Percentiles rank a stretch among this genome's conserved stretches.
Conservation (phyloP, 805 yeast species). For the Dipodascus albidus region DNA sequence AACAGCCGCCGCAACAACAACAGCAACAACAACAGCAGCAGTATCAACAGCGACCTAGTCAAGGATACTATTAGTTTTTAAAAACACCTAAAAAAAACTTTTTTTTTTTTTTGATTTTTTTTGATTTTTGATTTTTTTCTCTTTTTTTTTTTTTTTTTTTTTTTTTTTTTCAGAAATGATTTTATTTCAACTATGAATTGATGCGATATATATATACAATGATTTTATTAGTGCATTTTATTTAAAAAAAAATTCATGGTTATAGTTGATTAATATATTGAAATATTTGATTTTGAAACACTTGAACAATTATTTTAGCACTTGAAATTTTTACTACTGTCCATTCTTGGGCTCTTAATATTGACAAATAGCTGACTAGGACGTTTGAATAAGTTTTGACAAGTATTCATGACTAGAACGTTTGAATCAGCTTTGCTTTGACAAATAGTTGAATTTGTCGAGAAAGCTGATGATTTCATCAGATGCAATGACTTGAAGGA, state of each 20-base stretch:
- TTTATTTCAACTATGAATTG: neutral
- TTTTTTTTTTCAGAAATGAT: neutral
- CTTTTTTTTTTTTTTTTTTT: slow-evolving; percentile 1
- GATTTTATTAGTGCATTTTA: neutral
- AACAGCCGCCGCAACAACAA: slow-evolving; percentile 7
- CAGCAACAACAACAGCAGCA: slow-evolving; percentile 10
- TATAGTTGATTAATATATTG: neutral
- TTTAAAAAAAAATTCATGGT: no score
- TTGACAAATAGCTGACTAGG: no score
- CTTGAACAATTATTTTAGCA: no score
- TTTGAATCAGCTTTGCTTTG: no score
- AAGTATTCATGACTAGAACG: no score
- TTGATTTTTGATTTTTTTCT: slow-evolving; percentile 3
- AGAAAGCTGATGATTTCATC: no score
- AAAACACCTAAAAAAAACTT: slow-evolving; percentile 11
- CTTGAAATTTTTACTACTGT: no score
- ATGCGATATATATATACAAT: neutral
- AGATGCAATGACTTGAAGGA: no score
- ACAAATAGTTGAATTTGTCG: no score
- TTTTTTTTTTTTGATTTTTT: slow-evolving; percentile 9
- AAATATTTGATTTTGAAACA: neutral
- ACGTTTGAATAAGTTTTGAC: no score
- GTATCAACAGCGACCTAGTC: slow-evolving; percentile 3
- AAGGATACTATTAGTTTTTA: slow-evolving; percentile 6
- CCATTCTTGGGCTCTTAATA: no score